phyloP scores from a whole-genome alignment of 163 green algal genomes.

The Coccomyxa subellipsoidea region DNA sequence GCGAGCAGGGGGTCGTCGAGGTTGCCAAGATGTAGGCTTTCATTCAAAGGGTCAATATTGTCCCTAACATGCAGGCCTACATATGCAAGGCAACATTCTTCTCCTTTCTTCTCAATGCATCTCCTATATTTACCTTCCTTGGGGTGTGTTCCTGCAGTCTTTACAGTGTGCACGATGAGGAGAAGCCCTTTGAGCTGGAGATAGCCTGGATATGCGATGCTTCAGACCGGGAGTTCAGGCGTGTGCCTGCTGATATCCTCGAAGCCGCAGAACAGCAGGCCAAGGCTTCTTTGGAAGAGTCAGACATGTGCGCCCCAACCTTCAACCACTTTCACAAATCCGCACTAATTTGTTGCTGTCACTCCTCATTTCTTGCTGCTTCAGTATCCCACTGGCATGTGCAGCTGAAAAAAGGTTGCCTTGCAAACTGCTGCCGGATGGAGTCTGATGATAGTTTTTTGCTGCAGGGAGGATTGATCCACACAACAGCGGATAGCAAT shows the following conservation, averaged over 20 bases:
- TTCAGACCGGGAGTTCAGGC: conserved; percentile 62
- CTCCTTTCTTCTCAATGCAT: too few relatives aligned
- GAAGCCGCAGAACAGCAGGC: conserved; percentile 71
- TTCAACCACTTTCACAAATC: too few relatives aligned
- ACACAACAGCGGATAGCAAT: too few relatives aligned
- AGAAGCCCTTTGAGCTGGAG: conserved; percentile 98
- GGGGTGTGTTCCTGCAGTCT: conserved; percentile 34
- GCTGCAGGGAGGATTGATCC: neutral
- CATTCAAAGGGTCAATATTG: too few relatives aligned
- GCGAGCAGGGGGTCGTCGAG: conserved; percentile 81
- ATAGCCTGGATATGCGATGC: conserved; percentile 96
- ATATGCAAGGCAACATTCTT: too few relatives aligned
- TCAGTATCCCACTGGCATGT: too few relatives aligned
- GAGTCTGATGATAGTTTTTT: neutral
- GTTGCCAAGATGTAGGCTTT: conserved; percentile 85
- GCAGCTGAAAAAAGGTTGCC: neutral
- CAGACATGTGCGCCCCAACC: conserved; percentile 50
- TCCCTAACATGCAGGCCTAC: too few relatives aligned
- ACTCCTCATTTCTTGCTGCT: neutral
- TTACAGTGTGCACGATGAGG: conserved; percentile 90
- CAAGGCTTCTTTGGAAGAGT: conserved; percentile 80
- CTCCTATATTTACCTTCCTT: neutral
- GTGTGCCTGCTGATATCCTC: conserved; percentile 73
- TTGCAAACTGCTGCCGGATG: neutral
- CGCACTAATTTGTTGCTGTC: neutral